phyloP scores from a whole-genome alignment of 108 stramenopile genomes.

The Fragilariopsis cylindrus region DNA sequence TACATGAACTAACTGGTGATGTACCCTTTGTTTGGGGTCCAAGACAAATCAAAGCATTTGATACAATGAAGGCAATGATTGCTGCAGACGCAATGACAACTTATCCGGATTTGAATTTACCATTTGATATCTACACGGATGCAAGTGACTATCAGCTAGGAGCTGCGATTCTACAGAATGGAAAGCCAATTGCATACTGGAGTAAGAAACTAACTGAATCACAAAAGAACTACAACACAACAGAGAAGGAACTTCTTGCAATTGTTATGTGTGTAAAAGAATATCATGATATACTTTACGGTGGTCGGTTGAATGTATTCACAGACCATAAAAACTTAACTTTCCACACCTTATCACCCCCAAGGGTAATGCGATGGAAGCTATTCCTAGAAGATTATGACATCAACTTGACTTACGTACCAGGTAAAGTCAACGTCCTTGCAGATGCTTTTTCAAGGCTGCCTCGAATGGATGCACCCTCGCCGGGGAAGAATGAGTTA shows the following conservation, averaged over 20 bases:
- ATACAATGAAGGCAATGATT: constrained; percentile 45
- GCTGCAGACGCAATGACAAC: constrained; percentile 32
- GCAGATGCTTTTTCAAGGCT: constrained; percentile 43
- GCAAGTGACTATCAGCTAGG: constrained; percentile 31
- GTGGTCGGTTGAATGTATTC: constrained; percentile 24
- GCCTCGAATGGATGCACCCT: background rate
- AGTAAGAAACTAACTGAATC: constrained; percentile 32
- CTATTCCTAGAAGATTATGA: constrained; percentile 45
- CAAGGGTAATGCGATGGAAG: constrained; percentile 46
- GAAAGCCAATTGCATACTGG: constrained; percentile 38
- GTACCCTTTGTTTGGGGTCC: background rate
- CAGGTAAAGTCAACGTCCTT: constrained; percentile 39
- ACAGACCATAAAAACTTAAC: constrained; percentile 55
- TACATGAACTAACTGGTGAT: background rate
- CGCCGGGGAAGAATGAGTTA: background rate
- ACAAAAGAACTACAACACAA: constrained; percentile 36
- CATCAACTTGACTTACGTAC: constrained; percentile 25
- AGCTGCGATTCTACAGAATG: too few relatives aligned
- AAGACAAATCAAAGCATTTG: constrained; percentile 22
- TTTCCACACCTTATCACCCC: constrained; percentile 20
- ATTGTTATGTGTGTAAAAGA: constrained; percentile 42
- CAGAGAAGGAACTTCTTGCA: constrained; percentile 47
- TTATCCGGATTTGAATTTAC: constrained; percentile 45
- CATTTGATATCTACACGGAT: constrained; percentile 52
- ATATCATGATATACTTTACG: constrained; percentile 40